Percentiles rank a stretch among this genome's conserved stretches.
Conservation (phyloP, 179 eudicot genomes). For the Silene coronaria region DNA sequence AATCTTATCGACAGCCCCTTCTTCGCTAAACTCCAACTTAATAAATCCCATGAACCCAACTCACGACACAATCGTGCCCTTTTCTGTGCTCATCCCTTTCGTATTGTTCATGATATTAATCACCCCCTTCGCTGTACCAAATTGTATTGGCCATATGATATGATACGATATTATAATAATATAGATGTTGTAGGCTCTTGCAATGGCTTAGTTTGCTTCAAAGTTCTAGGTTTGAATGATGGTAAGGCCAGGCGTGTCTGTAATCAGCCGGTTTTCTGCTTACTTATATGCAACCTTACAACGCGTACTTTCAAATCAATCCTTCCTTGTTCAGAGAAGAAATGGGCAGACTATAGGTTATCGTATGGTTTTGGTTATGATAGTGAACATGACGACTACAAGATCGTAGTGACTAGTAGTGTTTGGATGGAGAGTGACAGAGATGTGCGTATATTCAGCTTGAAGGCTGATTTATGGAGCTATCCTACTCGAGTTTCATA, state of each 20-base stretch:
- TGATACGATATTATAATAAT: not conserved
- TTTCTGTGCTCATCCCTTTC: not conserved
- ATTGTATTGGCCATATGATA: not conserved
- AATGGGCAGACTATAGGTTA: not conserved
- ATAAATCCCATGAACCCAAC: not conserved
- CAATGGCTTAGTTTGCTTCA: not conserved
- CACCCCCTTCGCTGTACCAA: not conserved
- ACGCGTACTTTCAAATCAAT: not conserved
- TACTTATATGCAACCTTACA: not conserved
- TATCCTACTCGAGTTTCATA: not conserved
- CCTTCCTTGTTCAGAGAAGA: not conserved
- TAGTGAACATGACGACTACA: not conserved
- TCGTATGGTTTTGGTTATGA: not conserved
- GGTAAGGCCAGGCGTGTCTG: no score
- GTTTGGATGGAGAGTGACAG: not conserved
- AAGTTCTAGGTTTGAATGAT: no score
- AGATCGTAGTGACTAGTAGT: not conserved
- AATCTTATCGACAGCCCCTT: not conserved
- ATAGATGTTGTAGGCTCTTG: not conserved
- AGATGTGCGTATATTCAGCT: not conserved
- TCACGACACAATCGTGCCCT: not conserved
- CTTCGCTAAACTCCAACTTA: not conserved
- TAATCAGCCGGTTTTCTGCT: no score
- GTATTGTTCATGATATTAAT: not conserved
- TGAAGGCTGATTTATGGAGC: not conserved